phyloP scores from a whole-genome alignment of 306 rosid species.

The Cicer chorassanicum region DNA sequence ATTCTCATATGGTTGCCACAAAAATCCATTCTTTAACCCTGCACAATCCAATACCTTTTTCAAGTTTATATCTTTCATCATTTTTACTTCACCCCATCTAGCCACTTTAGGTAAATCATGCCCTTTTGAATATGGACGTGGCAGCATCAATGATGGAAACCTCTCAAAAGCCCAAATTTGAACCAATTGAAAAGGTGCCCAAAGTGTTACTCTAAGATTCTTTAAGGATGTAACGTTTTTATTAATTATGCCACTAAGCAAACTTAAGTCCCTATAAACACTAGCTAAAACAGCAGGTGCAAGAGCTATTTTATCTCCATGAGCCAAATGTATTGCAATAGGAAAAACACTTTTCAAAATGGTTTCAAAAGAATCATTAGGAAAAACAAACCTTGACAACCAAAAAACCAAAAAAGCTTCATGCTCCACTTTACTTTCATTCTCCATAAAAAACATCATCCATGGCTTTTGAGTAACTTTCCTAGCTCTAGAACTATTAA shows the following conservation, averaged over 20 bases:
- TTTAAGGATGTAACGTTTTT: background rate
- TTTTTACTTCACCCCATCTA: slow-evolving; percentile 44
- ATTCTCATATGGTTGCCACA: slow-evolving; percentile 60
- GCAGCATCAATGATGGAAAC: slow-evolving; percentile 40
- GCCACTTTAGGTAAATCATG: slow-evolving; percentile 42
- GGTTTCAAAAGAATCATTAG: background rate
- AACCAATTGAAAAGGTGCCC: slow-evolving; percentile 59
- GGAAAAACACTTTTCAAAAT: slow-evolving; percentile 44
- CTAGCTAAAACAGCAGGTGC: slow-evolving; percentile 62
- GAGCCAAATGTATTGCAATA: slow-evolving; percentile 54
- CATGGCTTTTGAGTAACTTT: slow-evolving; percentile 43
- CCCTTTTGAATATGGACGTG: background rate
- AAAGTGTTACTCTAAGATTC: background rate
- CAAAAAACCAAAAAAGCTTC: slow-evolving; percentile 56
- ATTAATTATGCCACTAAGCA: slow-evolving; percentile 1
- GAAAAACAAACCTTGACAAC: slow-evolving; percentile 62
- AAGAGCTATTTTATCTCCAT: slow-evolving; percentile 60
- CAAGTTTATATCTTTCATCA: background rate
- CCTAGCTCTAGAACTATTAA: slow-evolving; percentile 25
- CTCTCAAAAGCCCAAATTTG: slow-evolving; percentile 68
- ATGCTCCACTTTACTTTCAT: slow-evolving; percentile 49
- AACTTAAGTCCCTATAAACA: slow-evolving; percentile 51
- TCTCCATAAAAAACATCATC: slow-evolving; percentile 55
- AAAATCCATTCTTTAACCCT: slow-evolving; percentile 40
- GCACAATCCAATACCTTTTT: slow-evolving; percentile 27